Evolutionary conservation across 2,329 filamentous ascomycete genomes (phyloP), one percentile per base, ranked within the genome.

Genomic region (Paramyrothecium roridum): DNA sequence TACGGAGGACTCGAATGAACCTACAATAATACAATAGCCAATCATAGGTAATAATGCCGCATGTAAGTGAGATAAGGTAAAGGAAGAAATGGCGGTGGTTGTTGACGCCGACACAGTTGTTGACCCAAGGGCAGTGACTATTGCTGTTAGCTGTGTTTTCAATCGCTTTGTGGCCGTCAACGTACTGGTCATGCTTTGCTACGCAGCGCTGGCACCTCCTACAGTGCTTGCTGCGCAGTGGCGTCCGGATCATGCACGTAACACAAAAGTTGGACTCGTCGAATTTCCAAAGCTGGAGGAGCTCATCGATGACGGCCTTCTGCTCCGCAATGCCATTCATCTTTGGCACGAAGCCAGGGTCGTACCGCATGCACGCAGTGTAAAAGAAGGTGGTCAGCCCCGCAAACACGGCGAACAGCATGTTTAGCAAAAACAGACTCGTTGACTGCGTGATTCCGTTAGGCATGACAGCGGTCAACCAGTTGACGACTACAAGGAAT

Each of bases 111-210:
- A 99, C 85, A 66, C 95, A 99, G 73, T 97, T 98, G 74, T 96
- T 90, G 22, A 98, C 90, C 95, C 95, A 99, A 0, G 95, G 95
- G 67, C 95, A 99, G 69, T 99, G 95, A 67, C 91, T 96, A 54
- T 3, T 30, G 19, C 12, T 7, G 54, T 73, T 64, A 70, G 68
- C 59, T 57, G 52, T 19, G 10, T 6, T 6, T 30, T 30, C 26
- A 4, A 51, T 48, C 20, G 13, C 11, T 1, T 17, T 10, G 40
- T 43, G 12, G 12, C 17, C 7, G n/a, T 3, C 3, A 2, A 61
- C 90, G 81, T 75, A 96, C 91, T 99, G 95, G 69, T 99, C 95
- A 74, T 96, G 91, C 73, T 96, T 96, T 54, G 93, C 92, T 53
- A 99, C 90, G 70, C 95, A 99, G 60, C 93, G 89, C 65, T 89